These are phyloP conservation scores for Aspergillus campestris DNA, from an alignment of 495 filamentous ascomycete species.

Conservation along the genomic window DNA sequence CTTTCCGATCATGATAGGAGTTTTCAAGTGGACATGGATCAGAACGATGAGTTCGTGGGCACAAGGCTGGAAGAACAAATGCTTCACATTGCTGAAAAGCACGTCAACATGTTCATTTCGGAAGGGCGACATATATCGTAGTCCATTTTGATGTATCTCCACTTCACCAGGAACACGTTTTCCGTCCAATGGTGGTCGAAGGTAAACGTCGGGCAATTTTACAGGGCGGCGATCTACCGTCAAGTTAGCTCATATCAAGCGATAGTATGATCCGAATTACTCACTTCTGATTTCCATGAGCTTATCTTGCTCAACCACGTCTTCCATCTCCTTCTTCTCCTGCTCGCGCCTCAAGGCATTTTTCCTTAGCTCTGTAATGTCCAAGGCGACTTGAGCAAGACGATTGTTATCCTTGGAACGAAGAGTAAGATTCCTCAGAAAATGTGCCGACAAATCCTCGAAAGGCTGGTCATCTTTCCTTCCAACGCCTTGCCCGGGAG, in stretches of 20 bases:
- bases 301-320: conserved; percentile 99
- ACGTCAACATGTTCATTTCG: conserved; percentile 82
- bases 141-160: conserved; percentile 97
- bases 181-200: conserved; percentile 88
- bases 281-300: conserved; percentile 81
- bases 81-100: conserved; percentile 96
- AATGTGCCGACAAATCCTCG: conserved; percentile 91
- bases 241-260: conserved; percentile 2
- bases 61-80: conserved; percentile 97
- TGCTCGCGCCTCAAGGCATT: conserved; percentile 82
- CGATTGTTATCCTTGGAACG: conserved; percentile 80
- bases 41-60: conserved; percentile 94
- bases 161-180: conserved; percentile 93
- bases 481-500: conserved; percentile 94
- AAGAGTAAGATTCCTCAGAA: conserved; percentile 90
- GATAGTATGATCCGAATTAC: conserved; percentile 12
- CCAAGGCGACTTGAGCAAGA: conserved; percentile 77
- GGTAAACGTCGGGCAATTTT: conserved; percentile 81
- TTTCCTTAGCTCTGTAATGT: conserved; percentile 92
- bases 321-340: conserved; percentile 99
- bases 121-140: conserved; percentile 86
- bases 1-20: conserved; percentile 97
- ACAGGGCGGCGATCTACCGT: conserved; percentile 71
- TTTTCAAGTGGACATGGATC: conserved; percentile 95
- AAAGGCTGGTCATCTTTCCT: conserved; percentile 98